Evolutionary conservation across 2,329 filamentous ascomycete species (phyloP), one percentile per base, ranked within the genome.

Genomic region (Clarireedia paspali): DNA sequence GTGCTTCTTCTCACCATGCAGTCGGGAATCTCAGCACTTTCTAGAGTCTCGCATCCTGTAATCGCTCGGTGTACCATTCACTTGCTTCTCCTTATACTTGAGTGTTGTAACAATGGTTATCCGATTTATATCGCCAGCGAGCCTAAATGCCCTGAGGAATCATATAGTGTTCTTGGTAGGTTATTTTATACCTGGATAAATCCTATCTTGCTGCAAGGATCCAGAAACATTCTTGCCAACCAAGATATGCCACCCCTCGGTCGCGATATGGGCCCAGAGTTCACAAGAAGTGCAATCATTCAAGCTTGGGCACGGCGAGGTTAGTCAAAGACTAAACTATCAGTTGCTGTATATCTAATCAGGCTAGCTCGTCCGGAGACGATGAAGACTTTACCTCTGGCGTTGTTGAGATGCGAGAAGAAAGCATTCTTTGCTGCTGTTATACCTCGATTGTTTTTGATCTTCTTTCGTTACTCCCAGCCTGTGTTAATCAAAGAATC

Each of bases 381-480:
- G 0, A 59, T 51, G 66, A 68, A 40, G 26, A 64, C 70, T 3
- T 63, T 74, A 5, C 68, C 67, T 5, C 45, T 63, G 10, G 67
- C 65, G 2, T 59, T 74, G 15, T 50, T 72, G 2, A 61, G 42
- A 24, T 69, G 64, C 53, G 62, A 73, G 20, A 59, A 57, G 6
- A 17, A 7, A 4, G 68, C 67, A 0, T 69, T 75, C 34, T 14
- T 70, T 3, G 42, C 61, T 5, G 67, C 68, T 2, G 62, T 71
- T n/a, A 46, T 70, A 0, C 70, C 72, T 3, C 69, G 74, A 6
- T 38, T 76, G 0, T 68, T 69, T 24, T 59, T 75, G 12, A 70
- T 73, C 14, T 6, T 65, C 1, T 76, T 75, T 55, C 68, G 70
- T 4, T 76, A 72, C 48, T 66, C 70, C 0, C 74, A 76, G 56